Evolutionary conservation across 345 rosid species (phyloP), one percentile per base, ranked within the genome.

Genomic region (Moricandia moricandioides): DNA sequence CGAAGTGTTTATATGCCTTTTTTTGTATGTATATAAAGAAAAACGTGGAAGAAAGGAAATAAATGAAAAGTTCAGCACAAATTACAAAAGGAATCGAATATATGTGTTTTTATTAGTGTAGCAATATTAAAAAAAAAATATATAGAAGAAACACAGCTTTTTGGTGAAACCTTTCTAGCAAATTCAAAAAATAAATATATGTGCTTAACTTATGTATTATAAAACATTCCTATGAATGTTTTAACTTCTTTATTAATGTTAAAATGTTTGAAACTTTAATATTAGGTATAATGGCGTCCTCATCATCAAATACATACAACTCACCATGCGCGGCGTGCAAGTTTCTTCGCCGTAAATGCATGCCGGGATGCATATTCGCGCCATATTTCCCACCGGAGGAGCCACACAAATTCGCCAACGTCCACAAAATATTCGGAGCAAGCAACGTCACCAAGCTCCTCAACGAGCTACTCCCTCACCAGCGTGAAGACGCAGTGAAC

Each of bases 291-390:
- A 72, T 67, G 74, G 73, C 74, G 1, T 78, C 86, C 83, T 89
- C 96, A 26, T 88, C 92, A 43, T 75, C 91, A 59, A 90, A 88
- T 85, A 84, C 98, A 30, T 91, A 91, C 93, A 93, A 88, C 83
- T 87, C 96, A 56, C 98, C 98, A 57, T 93, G 98, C 72, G 98
- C 98, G 49, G 98, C 97, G 63, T 93, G 98, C 93, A 93, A 93
- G 81, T 88, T 89, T 80, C 79, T 93, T 78, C 84, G 97, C 77
- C 85, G 98, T 80, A 93, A 91, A 79, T 93, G 98, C 82, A 80
- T 89, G 89, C 91, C 96, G 1, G 97, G 88, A 8, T 93, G 98
- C 91, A 85, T 91, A 18, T 93, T 93, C 58, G 89, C 98, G n/a
- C 98, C 98, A 17, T 91, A 93, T 71, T 92, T 92, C 68, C 98